Evolutionary conservation across 768 basidiomycete species (phyloP).

Genomic region (Artomyces pyxidatus): DNA sequence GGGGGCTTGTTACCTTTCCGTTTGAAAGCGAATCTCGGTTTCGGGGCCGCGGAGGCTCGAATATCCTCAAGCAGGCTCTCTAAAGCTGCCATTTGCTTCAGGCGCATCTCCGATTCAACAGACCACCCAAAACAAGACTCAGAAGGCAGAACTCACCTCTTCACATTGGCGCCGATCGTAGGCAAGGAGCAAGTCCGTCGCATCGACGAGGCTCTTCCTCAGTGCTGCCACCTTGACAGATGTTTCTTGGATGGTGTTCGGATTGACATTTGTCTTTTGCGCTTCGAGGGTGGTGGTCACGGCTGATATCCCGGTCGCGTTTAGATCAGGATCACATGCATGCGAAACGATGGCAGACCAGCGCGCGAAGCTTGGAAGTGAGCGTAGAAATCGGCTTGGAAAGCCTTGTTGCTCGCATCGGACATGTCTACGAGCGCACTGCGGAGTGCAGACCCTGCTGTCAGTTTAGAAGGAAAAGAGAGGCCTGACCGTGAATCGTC

Average conservation of each 20-base stretch:
- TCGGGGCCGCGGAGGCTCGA: constrained; percentile 35
- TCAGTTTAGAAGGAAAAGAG: no score
- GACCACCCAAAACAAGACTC: background rate
- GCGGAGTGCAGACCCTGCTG: no score
- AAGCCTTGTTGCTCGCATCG: constrained; percentile 27
- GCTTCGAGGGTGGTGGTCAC: constrained; percentile 38
- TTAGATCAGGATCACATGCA: background rate
- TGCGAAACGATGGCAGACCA: constrained; percentile 33
- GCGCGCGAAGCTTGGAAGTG: constrained; percentile 42
- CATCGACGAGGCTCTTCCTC: constrained; percentile 55
- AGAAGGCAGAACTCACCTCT: constrained; percentile 34
- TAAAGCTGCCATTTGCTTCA: constrained; percentile 63
- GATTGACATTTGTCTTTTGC: constrained; percentile 27
- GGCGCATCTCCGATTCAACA: background rate
- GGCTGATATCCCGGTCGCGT: no score
- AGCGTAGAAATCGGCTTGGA: constrained; percentile 42
- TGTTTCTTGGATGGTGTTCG: constrained; percentile 7
- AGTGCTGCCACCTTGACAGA: constrained; percentile 37
- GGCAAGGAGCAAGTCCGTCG: constrained; percentile 53
- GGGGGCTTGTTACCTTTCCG: no score
- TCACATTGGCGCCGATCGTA: constrained; percentile 74
- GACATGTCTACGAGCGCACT: constrained; percentile 26
- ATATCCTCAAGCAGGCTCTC: constrained; percentile 49
- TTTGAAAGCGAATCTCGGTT: constrained; percentile 66
- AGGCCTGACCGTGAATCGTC: no score